Conservation (phyloP, 2,329 filamentous ascomycete species). For the Neospermospora avenae region DNA sequence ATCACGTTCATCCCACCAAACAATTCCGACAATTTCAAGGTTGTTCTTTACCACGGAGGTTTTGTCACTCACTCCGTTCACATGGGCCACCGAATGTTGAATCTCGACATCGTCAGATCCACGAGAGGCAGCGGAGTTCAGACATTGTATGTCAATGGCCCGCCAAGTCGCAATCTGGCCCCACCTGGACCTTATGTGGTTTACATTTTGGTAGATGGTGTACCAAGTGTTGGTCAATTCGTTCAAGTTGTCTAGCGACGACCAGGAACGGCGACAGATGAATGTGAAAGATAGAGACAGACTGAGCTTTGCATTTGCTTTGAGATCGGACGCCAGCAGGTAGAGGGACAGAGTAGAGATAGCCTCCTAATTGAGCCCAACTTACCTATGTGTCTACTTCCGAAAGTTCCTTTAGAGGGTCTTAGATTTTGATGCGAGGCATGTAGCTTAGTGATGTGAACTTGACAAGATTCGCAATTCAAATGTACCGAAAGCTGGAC, state of each 20-base stretch:
- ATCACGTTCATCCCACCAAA: constrained; percentile 45
- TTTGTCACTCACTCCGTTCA: constrained; percentile 60
- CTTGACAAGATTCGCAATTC: not conserved
- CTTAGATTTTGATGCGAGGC: not conserved
- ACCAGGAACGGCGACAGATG: constrained; percentile 1
- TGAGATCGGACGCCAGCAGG: not conserved
- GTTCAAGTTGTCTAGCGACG: constrained; percentile 23
- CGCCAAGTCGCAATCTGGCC: constrained; percentile 51
- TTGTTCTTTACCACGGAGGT: constrained; percentile 55
- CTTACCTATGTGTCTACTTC: not conserved
- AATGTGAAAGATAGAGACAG: not conserved
- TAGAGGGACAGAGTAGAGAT: not conserved
- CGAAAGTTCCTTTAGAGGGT: not conserved
- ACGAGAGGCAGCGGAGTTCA: constrained; percentile 40
- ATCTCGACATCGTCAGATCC: constrained; percentile 49
- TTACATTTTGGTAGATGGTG: constrained; percentile 46
- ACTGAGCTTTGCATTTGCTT: not conserved
- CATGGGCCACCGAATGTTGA: constrained; percentile 58
- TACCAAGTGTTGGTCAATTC: constrained; percentile 34
- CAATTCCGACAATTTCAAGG: constrained; percentile 43
- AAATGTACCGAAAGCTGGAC: too few relatives aligned
- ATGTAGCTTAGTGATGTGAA: not conserved
- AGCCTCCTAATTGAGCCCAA: not conserved
- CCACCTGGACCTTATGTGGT: constrained; percentile 59
- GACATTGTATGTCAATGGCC: constrained; percentile 50